Base-by-base conservation (phyloP, 345 rosid species). In the Bretschneidera sinensis region DNA sequence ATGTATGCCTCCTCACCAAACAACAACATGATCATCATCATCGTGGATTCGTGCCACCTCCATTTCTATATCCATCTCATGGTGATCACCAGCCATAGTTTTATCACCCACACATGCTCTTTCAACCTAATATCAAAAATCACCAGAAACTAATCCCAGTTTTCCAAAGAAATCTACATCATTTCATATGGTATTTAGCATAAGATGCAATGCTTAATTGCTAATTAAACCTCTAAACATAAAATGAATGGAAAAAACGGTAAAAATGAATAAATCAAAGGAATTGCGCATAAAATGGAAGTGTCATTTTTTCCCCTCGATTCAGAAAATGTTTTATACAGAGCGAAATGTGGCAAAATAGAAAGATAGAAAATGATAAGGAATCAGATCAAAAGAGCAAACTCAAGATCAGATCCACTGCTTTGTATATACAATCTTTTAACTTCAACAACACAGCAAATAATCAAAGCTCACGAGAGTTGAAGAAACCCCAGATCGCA, bases 301-400 rank as follows among this genome's bases (percentile, higher is more conserved):
- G 11, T 64, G 48, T 39, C 28, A 25, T 25, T 47, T 28, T 48
- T 48, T 47, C 34, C 18, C 16, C 45, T 61, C 49, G 21, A 60
- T 21, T 21, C 22, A 48, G 62, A 55, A 52, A 68, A 61, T 55
- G 62, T 25, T 20, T 69, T 62, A 60, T 45, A 69, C 68, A 69
- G 14, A 54, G 20, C 21, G 60, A 8, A 59, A 31, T 31, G 1
- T 39, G n/a, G 52, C 9, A 13, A 45, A n/a, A 33, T n/a, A 39
- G 8, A 11, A 39, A 39, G 45, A 39, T 7, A 39, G 45, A 14
- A 39, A 54, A 51, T 21, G 45, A 51, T 4, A 8, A 31, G 55
- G 24, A 58, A 62, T 43, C 43, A 50, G 60, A 62, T 61, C 53
- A 45, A 56, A 56, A 53, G 17, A 48, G 48, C 43, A 63, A 18